Evolutionary conservation across 495 filamentous ascomycete genomes (phyloP), one percentile per base, ranked within the genome.

Genomic region (Gamarada debralockiae): DNA sequence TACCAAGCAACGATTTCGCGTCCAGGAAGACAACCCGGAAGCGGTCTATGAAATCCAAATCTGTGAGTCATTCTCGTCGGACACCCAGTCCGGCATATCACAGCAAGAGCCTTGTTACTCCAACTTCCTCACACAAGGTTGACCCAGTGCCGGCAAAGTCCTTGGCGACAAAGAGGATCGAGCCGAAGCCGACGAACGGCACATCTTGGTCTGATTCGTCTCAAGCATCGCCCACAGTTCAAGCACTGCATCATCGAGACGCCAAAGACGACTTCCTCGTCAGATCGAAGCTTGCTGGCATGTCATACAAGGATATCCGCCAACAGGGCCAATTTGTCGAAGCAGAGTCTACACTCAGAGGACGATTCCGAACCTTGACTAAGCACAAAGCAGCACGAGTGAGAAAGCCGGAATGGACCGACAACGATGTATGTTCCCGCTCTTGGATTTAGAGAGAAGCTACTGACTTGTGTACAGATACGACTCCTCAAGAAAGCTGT

Each of bases 261-360:
- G 46, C 34, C 5, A 79, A 80, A 50, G 83, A 95, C 61, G 65
- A 73, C 0, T 82, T 87, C 49, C 71, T 97, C 0, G 69, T 95
- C 14, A 59, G 74, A 13, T 77, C 70, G 43, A 89, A 86, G 65
- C 60, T 68, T 8, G 68, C 69, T n/a, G 88, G 88, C 0, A 69
- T 86, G 59, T 84, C 88, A 4, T 97, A 96, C 72, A 86, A 82
- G 53, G 79, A 89, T 23, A 96, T 97, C 61, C 84, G 83, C 42
- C 64, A 63, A 4, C 57, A 73, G 5, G 85, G 88, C 0, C 71
- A 77, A 0, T 87, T 90, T 54, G 74, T 70, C 8, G 89, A 92
- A 62, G 88, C 90, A 9, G 92, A 96, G 65, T 93, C 89, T 10
- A 96, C 92, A 2, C 73, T 97, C 12, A 80, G 92, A 14, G 92